Evolutionary conservation across 2,329 filamentous ascomycete genomes (phyloP).

Genomic region (Helotiales sp.): DNA sequence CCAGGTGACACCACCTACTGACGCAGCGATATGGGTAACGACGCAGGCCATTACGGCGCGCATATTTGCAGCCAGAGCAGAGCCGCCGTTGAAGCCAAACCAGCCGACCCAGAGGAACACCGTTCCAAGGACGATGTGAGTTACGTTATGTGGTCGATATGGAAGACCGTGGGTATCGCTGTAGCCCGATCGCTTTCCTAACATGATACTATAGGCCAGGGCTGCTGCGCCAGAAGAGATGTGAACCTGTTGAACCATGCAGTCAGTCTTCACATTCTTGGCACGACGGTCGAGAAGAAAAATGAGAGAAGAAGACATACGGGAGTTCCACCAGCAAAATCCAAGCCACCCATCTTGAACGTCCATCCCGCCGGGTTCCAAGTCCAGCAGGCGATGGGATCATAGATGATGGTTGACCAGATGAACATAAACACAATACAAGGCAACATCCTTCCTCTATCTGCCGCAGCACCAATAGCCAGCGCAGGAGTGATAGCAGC

Average conservation of each 20-base stretch:
- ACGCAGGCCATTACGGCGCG: constrained; percentile 81
- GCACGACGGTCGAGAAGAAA: too few relatives aligned
- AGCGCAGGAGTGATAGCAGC: constrained; percentile 80
- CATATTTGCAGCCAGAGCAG: constrained; percentile 74
- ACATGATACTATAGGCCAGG: constrained; percentile 78
- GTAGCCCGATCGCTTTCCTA: constrained; percentile 61
- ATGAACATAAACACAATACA: constrained; percentile 89
- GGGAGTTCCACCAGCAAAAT: constrained; percentile 48
- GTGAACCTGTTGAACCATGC: too few relatives aligned
- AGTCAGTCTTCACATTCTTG: too few relatives aligned
- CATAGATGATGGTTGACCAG: constrained; percentile 85
- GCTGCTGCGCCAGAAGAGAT: constrained; percentile 79
- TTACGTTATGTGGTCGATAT: constrained; percentile 87
- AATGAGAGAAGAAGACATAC: too few relatives aligned
- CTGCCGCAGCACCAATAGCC: constrained; percentile 78
- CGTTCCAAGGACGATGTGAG: constrained; percentile 84
- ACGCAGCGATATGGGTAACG: constrained; percentile 81
- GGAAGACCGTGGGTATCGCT: constrained; percentile 76
- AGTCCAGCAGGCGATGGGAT: constrained; percentile 90
- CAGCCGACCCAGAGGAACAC: constrained; percentile 93
- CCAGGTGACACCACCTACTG: constrained; percentile 81
- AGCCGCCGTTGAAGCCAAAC: constrained; percentile 91
- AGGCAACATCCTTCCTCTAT: constrained; percentile 82
- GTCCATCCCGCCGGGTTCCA: constrained; percentile 83
- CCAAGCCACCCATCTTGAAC: constrained; percentile 26